Conservation (phyloP, 116 monocot genomes). For the Posidonia oceanica region DNA sequence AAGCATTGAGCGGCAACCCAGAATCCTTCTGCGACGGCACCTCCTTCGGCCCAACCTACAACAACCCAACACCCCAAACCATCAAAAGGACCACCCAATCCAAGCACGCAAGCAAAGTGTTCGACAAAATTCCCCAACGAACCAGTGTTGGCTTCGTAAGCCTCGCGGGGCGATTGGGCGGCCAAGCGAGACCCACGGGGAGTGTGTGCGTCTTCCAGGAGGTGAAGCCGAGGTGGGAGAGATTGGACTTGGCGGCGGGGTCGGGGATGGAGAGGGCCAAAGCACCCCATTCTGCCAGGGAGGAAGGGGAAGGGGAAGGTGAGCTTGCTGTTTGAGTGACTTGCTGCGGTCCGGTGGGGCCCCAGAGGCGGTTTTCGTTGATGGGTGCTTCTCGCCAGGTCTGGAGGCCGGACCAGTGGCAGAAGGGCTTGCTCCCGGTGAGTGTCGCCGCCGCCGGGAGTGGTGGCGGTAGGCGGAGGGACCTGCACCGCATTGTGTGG, state of each 20-base stretch:
- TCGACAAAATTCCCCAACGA: conserved; percentile 11
- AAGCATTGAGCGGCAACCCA: conserved; percentile 80
- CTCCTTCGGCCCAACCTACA: conserved; percentile 63
- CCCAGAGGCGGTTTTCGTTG: conserved; percentile 51
- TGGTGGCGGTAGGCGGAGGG: too few species aligned
- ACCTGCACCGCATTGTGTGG: too few species aligned
- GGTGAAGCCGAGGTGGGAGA: conserved; percentile 71
- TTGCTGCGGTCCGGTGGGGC: conserved; percentile 20
- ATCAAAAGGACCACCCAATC: background rate
- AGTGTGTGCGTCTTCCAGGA: conserved; percentile 24
- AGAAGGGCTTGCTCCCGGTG: too few species aligned
- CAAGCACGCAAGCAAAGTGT: conserved; percentile 6
- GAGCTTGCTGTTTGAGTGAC: background rate
- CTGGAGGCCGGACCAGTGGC: conserved; percentile 45
- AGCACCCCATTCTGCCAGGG: conserved; percentile 60
- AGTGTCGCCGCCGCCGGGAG: too few species aligned
- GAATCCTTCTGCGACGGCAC: conserved; percentile 58
- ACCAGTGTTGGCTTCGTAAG: conserved; percentile 49
- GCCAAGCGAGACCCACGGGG: conserved; percentile 28
- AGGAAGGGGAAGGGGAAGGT: conserved; percentile 18
- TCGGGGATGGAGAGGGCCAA: conserved; percentile 65
- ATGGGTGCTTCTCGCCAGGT: conserved; percentile 43
- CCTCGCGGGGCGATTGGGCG: conserved; percentile 64
- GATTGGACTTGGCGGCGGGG: conserved; percentile 46
- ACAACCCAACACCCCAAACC: too few species aligned